Base-by-base conservation (phyloP, 208 protist genomes). In the Porcisia deanei region DNA sequence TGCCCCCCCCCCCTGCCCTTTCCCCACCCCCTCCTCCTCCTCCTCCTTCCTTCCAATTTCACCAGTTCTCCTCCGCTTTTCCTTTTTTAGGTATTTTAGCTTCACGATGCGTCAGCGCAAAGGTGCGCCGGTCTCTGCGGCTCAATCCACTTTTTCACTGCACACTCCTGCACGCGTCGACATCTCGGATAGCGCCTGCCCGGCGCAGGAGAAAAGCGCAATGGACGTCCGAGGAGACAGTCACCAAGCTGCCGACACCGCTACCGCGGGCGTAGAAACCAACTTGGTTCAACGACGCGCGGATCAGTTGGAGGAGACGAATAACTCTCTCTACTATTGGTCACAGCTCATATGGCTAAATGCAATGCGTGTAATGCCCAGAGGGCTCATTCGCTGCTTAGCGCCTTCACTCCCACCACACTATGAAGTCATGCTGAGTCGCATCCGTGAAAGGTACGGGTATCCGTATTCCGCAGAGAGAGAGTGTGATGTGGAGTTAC, bases 291-390 rank as follows among this genome's bases (percentile, higher is more conserved):
- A 66, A 49, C 57, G 45, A 16, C 79, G 75, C 18, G 70, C 73
- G 3, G 57, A 66, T 58, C 71, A 69, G 18, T 73, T 85, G 30
- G 77, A 79, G 49, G 71, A 77, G 64, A 68, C 77, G 69, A 52
- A 82, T 4, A 37, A 22, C 57, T 80, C 79, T 22, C 47, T 67
- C 69, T 71, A 63, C 75, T 79, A 82, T 73, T 53, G 76, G 20
- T 59, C 76, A 12, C 61, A 79, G 71, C 39, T 45, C 68, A 52
- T 80, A 71, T 85, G 61, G 65, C 54, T 86, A 45, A 30, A 68
- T 53, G 64, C 76, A 47, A 86, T 89, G 81, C 77, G 87, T 60
- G 61, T 64, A 1, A 41, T 83, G 9, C 84, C 82, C 16, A 81
- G 85, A 67, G 22, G 55, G 22, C 3, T 88, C 30, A 79, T 52